Evolutionary conservation across 345 rosid genomes (phyloP), one percentile per base, ranked within the genome.

Genomic region (Eucalyptus pauciflora): DNA sequence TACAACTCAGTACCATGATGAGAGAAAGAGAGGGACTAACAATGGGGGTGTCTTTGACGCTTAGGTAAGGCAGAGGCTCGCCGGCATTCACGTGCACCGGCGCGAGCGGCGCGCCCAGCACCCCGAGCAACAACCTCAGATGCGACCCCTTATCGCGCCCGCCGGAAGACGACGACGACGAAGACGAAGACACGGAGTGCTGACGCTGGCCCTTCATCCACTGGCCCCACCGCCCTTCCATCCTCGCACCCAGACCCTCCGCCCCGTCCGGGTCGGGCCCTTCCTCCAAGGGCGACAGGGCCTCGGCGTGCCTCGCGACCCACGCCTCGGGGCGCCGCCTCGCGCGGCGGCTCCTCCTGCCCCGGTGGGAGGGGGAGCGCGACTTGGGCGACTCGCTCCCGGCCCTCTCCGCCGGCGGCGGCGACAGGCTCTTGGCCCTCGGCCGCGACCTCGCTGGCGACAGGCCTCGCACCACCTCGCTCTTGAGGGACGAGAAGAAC

Each of bases 101-200:
- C 87, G 93, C 94, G 29, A 91, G 92, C 46, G 94, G 94, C 43
- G 92, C 92, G 17, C 94, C 94, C 81, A 93, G 79, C 24, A 91
- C 94, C 24, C 94, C 92, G 5, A 93, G 91, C 87, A 93, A 58
- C 87, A 93, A 41, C 90, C 94, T 90, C 92, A 93, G 93, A 93
- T 93, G 91, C 58, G 94, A 88, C 54, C 89, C 58, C 46, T 52
- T 33, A 16, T 50, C 86, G 4, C 83, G 37, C 45, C 85, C 56
- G 29, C 60, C 89, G 41, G 91, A 86, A 25, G 62, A 87, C 6
- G 94, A 89, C 6, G 92, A 89, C 8, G 92, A 50, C 86, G 58
- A 71, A 27, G 69, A 50, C 49, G 69, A 51, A 85, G 87, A 85
- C 29, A 87, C 48, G 46, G 90, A 67, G 25, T 88, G 79, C 5